A percentile compares a stretch with the other conserved stretches of the same genome.
Evolutionary conservation across 2,329 filamentous ascomycete species (phyloP).

Genomic region (Fusarium sp.): DNA sequence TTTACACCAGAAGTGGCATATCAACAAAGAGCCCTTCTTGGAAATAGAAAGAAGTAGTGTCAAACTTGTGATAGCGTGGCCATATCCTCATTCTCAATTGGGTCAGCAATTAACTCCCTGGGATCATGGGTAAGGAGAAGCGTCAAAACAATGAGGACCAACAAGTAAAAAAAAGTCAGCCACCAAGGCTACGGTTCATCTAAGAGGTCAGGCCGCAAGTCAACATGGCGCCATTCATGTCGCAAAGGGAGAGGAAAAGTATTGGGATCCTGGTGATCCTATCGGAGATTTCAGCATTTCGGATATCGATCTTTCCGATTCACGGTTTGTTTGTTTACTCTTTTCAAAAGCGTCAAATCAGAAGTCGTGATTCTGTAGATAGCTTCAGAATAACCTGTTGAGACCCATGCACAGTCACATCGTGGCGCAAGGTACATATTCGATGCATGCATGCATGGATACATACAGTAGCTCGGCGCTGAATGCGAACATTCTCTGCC

Average conservation of each 20-base stretch:
- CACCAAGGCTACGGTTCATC: slow-evolving; percentile 24
- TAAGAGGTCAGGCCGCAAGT: slow-evolving; percentile 23
- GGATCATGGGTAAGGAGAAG: slow-evolving; percentile 30
- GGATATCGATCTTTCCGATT: slow-evolving; percentile 37
- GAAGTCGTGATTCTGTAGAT: background rate
- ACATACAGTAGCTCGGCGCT: background rate
- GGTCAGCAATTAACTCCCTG: background rate
- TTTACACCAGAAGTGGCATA: slow-evolving; percentile 16
- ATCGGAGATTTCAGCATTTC: slow-evolving; percentile 38
- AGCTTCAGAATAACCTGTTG: slow-evolving; percentile 21
- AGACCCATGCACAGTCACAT: slow-evolving; percentile 24
- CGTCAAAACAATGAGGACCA: slow-evolving; percentile 10
- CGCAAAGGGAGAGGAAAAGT: slow-evolving; percentile 9
- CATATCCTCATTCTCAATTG: slow-evolving; percentile 16
- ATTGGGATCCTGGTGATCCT: slow-evolving; percentile 9
- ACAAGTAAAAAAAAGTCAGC: slow-evolving; percentile 11
- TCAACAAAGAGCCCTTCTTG: slow-evolving; percentile 2
- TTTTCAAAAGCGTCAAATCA: slow-evolving; percentile 12
- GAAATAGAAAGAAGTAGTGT: background rate
- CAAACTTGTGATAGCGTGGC: slow-evolving; percentile 8
- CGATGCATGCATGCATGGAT: slow-evolving; percentile 18
- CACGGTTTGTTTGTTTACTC: slow-evolving; percentile 35
- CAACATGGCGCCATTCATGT: slow-evolving; percentile 30
- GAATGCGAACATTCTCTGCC: slow-evolving; percentile 11
- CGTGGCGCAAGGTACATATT: slow-evolving; percentile 30